Conservation (phyloP, 2,329 filamentous ascomycete genomes). For the Cladosporium sp. region DNA sequence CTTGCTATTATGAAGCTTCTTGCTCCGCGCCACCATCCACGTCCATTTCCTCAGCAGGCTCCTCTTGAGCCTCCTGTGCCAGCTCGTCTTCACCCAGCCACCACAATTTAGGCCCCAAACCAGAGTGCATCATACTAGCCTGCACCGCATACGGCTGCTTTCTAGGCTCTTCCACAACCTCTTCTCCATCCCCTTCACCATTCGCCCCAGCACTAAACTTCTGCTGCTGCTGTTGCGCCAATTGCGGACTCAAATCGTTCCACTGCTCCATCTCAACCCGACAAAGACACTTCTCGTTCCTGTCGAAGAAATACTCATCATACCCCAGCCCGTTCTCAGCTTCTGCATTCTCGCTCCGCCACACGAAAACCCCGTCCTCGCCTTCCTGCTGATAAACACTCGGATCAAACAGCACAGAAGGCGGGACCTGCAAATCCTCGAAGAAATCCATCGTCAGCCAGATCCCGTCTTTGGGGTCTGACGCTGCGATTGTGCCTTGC, state of each 20-base stretch:
- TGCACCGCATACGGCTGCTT: constrained; percentile 66
- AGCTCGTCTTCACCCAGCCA: constrained; percentile 33
- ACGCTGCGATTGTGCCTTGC: constrained; percentile 75
- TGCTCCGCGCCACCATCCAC: constrained; percentile 11
- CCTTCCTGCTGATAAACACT: constrained; percentile 53
- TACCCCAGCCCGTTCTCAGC: constrained; percentile 49
- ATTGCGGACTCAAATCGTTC: constrained; percentile 83
- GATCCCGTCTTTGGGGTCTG: constrained; percentile 62
- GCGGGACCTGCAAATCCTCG: constrained; percentile 78
- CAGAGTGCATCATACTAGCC: constrained; percentile 46
- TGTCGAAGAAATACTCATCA: constrained; percentile 74
- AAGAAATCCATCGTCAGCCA: constrained; percentile 80
- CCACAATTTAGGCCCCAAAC: constrained; percentile 47
- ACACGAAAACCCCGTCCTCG: constrained; percentile 60
- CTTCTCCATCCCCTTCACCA: constrained; percentile 55
- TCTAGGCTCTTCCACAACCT: constrained; percentile 49
- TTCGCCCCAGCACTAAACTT: constrained; percentile 16
- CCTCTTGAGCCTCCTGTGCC: constrained; percentile 18
- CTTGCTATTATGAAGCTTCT: constrained; percentile 3
- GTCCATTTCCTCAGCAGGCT: constrained; percentile 25
- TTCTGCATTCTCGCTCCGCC: constrained; percentile 52
- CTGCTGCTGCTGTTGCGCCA: constrained; percentile 56
- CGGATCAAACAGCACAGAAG: constrained; percentile 68
- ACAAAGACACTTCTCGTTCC: constrained; percentile 82
- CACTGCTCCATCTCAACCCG: constrained; percentile 83